phyloP scores from a whole-genome alignment of 345 rosid genomes.

The Rubroshorea leprosula region DNA sequence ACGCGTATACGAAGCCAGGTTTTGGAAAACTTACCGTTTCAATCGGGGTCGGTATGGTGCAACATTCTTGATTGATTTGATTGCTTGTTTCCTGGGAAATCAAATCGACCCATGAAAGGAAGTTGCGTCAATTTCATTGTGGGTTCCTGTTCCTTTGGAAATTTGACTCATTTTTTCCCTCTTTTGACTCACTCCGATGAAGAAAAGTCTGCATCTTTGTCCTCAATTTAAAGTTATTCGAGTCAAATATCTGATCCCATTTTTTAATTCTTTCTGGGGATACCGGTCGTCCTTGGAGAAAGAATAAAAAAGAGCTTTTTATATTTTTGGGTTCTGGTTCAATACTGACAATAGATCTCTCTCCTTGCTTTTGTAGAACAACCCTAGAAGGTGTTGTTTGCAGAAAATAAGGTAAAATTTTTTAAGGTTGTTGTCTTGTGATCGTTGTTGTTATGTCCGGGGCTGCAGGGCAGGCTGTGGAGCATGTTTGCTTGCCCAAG shows the following conservation, averaged over 20 bases:
- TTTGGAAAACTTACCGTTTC: constrained; percentile 5
- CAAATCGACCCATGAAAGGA: constrained; percentile 4
- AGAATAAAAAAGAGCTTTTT: not conserved
- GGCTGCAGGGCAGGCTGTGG: constrained; percentile 41
- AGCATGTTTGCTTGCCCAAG: constrained; percentile 40
- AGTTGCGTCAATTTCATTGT: not conserved
- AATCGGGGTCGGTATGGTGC: not conserved
- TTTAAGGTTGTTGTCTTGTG: not conserved
- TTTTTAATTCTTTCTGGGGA: constrained; percentile 6
- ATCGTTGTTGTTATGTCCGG: constrained; percentile 24
- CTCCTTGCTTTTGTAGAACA: constrained; percentile 3
- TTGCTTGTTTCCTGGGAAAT: not conserved
- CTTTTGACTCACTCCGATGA: not conserved
- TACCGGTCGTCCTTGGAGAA: not conserved
- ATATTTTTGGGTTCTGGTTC: not conserved
- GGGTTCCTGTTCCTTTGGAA: constrained; percentile 8
- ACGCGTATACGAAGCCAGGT: not conserved
- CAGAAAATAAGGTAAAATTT: constrained; percentile 1
- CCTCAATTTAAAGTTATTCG: not conserved
- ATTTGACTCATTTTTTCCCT: constrained; percentile 9
- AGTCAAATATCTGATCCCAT: not conserved
- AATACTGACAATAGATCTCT: not conserved
- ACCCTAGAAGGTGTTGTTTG: not conserved
- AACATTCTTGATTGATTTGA: not conserved
- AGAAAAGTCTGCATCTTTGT: constrained; percentile 6